Base-by-base conservation (phyloP, 306 rosid species). In the Coriaria nepalensis region DNA sequence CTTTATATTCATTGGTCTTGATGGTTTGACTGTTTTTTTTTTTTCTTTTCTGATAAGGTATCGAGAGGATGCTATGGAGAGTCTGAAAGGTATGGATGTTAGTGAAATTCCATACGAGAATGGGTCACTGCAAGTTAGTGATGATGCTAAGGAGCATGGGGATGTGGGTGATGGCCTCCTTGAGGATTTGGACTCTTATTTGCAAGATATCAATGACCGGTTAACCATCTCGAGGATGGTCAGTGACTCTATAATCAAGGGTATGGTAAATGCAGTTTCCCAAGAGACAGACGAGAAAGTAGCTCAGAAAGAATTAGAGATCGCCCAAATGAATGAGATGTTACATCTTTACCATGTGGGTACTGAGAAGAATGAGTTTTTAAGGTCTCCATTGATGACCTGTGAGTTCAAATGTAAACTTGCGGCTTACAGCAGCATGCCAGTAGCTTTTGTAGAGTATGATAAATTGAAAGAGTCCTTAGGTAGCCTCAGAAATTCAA, bases 221-320 rank as follows among this genome's bases (percentile, higher is more conserved):
- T 47, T 85, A 72, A 70, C 71, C 33, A 61, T 92, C n/a, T 85
- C 95, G 5, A 73, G 94, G 72, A 71, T 85, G 94, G 98, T 85
- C 42, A 79, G 83, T 47, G 96, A 92, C 52, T 77, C 93, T 10
- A 64, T 92, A 48, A 63, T 85, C 43, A 85, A 70, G 75, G 94
- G 94, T 53, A 71, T 77, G 78, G 80, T 92, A 63, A 65, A 67
- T 69, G 94, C 87, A 2, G 49, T 92, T 34, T 67, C 74, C 50
- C 70, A 77, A 47, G 85, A 75, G 57, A 87, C 95, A 13, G 76
- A 60, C 14, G 87, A 81, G 82, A 74, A 61, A 66, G 68, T 90
- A 39, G 61, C 83, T 40, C 72, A 49, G 71, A 90, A 82, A 69
- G 94, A 85, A 55, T 50, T 40, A 50, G 94, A 82, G 83, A 67